Percentiles rank a stretch among this genome's conserved stretches.
Evolutionary conservation across 306 rosid genomes (phyloP).

Genomic region (Argentina anserina): DNA sequence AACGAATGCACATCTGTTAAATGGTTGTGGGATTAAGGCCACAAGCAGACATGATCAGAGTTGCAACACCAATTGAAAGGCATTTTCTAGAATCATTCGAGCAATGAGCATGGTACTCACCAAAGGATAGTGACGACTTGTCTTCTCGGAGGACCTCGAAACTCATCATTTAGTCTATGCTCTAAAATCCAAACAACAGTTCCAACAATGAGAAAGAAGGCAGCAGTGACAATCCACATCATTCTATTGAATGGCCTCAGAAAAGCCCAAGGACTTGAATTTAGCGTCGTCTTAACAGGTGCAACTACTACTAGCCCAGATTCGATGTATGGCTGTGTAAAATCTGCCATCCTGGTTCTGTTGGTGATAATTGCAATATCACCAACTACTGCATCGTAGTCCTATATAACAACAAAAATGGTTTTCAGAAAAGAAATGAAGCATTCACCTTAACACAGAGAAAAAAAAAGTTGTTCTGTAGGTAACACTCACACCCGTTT

Average conservation of each 20-base stretch:
- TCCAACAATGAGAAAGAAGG: constrained; percentile 68
- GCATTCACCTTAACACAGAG: constrained; percentile 21
- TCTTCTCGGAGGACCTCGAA: constrained; percentile 88
- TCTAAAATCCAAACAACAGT: constrained; percentile 90
- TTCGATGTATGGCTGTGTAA: constrained; percentile 88
- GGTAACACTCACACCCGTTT: constrained; percentile 67
- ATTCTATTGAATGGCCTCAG: constrained; percentile 62
- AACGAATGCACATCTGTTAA: neutral
- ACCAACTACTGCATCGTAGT: constrained; percentile 79
- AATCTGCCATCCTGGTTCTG: constrained; percentile 84
- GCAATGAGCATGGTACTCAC: constrained; percentile 32
- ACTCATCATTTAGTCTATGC: constrained; percentile 84
- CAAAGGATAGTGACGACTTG: constrained; percentile 72
- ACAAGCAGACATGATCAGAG: neutral
- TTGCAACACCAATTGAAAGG: constrained; percentile 2
- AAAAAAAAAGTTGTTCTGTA: neutral
- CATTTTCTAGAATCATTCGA: neutral
- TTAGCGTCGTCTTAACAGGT: constrained; percentile 38
- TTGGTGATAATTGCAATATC: constrained; percentile 81
- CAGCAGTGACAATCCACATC: constrained; percentile 81
- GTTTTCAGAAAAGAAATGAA: constrained; percentile 12
- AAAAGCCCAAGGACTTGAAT: constrained; percentile 82
- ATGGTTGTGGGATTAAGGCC: neutral
- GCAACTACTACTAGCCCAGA: constrained; percentile 93
- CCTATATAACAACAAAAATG: constrained; percentile 43